Base-by-base conservation (phyloP, 2,329 filamentous ascomycete genomes). In the Celoporthe dispersa region DNA sequence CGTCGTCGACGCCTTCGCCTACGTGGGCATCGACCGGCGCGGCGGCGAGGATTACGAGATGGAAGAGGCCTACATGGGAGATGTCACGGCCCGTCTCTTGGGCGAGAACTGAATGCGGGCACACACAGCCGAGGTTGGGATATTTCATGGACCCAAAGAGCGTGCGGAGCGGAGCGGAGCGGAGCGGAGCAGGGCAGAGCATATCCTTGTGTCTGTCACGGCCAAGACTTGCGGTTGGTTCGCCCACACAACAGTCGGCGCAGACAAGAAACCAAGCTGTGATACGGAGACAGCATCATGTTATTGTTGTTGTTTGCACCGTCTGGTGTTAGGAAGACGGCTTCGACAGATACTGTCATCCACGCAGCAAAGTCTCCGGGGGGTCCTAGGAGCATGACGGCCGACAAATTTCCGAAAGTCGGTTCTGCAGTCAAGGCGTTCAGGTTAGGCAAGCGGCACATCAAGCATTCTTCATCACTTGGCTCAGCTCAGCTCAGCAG, bases 31-130 rank as follows among this genome's bases (percentile, higher is more conserved):
- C 74, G 92, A 95, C 73, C 88, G 88, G 25, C 93, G 91, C 74
- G 87, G 86, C 35, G 94, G 94, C 0, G 84, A 91, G 74, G 92
- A 96, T 77, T 96, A 97, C 78, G 90, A 93, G 75, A 83, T 97
- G n/a, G 93, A 97, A 77, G 92, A 96, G 76, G 94, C 91, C 1
- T 94, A 94, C 75, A 93, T 97, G 87, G 94, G 93, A 3, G 94
- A 97, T 75, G 91, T 98, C 73, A 97, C 93, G 0, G 93, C 94
- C 25, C 87, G 92, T 70, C 86, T 98, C 8, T 89, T 98, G 44
- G 92, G 92, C 51, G 94, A 98, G 80, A 87, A 88, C 78, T 91
- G 59, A 68, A 16, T 31, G 25, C 25, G 5, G 3, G 31, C 37
- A n/a, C 14, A 25, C 61, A 28, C 28, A 22, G 16, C 14, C 9